Conservation (phyloP, 202 grass and related monocot species). For the Panicum hallii region DNA sequence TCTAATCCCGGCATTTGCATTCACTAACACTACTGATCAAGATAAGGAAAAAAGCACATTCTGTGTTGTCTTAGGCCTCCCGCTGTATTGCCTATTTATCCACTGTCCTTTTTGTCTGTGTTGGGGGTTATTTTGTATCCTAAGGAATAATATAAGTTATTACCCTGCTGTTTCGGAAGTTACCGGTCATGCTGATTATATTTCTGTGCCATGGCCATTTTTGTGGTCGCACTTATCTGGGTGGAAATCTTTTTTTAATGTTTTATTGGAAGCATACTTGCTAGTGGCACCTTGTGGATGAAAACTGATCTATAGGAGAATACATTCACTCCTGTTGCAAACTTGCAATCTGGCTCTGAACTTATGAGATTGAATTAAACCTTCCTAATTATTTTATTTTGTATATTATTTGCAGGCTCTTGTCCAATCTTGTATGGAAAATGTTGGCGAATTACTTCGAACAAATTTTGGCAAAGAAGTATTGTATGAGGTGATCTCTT, state of each 20-base stretch:
- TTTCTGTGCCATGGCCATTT: slow-evolving; percentile 9
- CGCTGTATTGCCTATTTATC: neutral
- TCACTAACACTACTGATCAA: neutral
- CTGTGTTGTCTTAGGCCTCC: neutral
- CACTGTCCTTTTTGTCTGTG: too few species aligned
- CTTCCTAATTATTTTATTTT: neutral
- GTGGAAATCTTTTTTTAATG: neutral
- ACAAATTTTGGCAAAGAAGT: slow-evolving; percentile 86
- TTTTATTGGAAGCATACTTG: neutral
- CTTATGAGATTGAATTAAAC: neutral
- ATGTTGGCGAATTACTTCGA: slow-evolving; percentile 68
- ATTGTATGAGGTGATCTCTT: slow-evolving; percentile 67
- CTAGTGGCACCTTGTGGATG: too few species aligned
- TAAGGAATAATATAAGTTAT: neutral
- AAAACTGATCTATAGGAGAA: too few species aligned
- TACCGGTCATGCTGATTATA: slow-evolving; percentile 3
- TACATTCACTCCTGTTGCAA: too few species aligned
- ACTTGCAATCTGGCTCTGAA: neutral
- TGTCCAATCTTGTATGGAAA: slow-evolving; percentile 59
- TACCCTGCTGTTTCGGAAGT: slow-evolving; percentile 2
- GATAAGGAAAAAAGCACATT: neutral
- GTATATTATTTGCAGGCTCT: slow-evolving; percentile 54
- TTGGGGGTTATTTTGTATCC: slow-evolving; percentile 6
- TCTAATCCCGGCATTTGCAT: neutral
- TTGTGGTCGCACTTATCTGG: neutral